Base-by-base conservation (phyloP, 805 yeast genomes). In the Zygosaccharomyces pseudorouxii region DNA sequence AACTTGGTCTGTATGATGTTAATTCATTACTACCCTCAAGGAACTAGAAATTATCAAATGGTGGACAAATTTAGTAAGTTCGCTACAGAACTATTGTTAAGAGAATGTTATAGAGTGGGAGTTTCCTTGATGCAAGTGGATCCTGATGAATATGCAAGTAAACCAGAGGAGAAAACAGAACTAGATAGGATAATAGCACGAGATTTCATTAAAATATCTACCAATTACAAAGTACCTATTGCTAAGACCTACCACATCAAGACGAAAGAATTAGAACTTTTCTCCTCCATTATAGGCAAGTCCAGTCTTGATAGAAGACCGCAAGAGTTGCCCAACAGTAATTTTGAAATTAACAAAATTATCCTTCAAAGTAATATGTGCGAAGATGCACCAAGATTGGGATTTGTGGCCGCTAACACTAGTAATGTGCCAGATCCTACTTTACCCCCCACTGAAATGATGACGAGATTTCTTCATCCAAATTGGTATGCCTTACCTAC, bases 281-380 rank as follows among this genome's bases (percentile, higher is more conserved):
- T 93, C 62, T 77, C 96, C 5, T 84, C 96, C 0, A 68, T 84
- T 31, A 75, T 79, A 29, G 75, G 78, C 25, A 84, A 80, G 58
- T 87, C 97, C 0, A 71, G 77, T 18, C 68, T 89, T 45, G 98
- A 93, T 62, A 79, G 82, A 39, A 79, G 96, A 52, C 82, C 80
- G 43, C 79, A 86, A 2, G 69, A 76, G 2, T 75, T 86, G 3
- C 88, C 87, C 8, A 82, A 82, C 27, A 82, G 83, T 29, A 62
- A 62, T 11, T 83, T 86, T 59, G 74, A 76, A 41, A 62, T 81
- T n/a, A 72, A 89, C 28, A 82, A 81, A 52, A 79, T 88, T 1
- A 68, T 88, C 22, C 93, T 96, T 6, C 69, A 60, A 48, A 48
- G 65, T 45, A 54, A 67, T 51, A 45, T 59, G 10, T 51, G 66